A percentile compares a stretch with the other conserved stretches of the same genome.
Evolutionary conservation across 2,329 filamentous ascomycete genomes (phyloP).

Genomic region (Stagonosporopsis tanaceti): DNA sequence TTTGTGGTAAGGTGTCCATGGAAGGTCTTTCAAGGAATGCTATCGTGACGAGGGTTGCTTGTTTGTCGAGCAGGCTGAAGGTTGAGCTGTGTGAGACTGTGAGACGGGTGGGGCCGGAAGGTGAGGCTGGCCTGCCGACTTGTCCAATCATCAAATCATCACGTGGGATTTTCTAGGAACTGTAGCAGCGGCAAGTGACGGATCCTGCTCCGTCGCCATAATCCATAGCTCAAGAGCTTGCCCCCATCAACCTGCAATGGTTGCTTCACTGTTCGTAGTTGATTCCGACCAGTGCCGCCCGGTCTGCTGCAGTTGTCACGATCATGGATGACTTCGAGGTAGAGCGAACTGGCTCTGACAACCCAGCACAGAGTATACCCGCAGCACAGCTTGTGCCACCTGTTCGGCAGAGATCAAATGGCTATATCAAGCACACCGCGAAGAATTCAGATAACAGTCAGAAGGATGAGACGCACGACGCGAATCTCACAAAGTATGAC

Average conservation of each 20-base stretch:
- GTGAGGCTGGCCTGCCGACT: constrained; percentile 19
- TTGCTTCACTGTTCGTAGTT: neutral
- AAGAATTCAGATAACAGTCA: neutral
- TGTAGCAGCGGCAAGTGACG: constrained; percentile 6
- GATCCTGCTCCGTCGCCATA: constrained; percentile 5
- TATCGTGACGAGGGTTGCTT: constrained; percentile 4
- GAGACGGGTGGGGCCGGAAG: constrained; percentile 20
- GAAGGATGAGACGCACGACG: neutral
- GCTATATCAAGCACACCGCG: constrained; percentile 13
- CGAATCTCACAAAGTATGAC: constrained; percentile 38
- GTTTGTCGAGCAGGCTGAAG: constrained; percentile 16
- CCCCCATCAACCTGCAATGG: neutral
- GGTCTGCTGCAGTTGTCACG: neutral
- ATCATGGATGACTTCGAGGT: constrained; percentile 42
- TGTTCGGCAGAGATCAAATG: constrained; percentile 25
- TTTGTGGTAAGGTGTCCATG: constrained; percentile 18
- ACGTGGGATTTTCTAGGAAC: constrained; percentile 7
- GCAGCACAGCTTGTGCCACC: constrained; percentile 27
- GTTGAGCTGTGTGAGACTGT: constrained; percentile 19
- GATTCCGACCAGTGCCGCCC: neutral
- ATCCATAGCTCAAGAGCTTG: neutral
- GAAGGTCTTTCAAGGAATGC: constrained; percentile 5
- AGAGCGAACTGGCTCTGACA: constrained; percentile 36
- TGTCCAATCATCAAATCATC: constrained; percentile 12
- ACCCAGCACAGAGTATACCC: constrained; percentile 39